Evolutionary conservation across 495 filamentous ascomycete species (phyloP), one percentile per base, ranked within the genome.

Genomic region (Podospora comata): DNA sequence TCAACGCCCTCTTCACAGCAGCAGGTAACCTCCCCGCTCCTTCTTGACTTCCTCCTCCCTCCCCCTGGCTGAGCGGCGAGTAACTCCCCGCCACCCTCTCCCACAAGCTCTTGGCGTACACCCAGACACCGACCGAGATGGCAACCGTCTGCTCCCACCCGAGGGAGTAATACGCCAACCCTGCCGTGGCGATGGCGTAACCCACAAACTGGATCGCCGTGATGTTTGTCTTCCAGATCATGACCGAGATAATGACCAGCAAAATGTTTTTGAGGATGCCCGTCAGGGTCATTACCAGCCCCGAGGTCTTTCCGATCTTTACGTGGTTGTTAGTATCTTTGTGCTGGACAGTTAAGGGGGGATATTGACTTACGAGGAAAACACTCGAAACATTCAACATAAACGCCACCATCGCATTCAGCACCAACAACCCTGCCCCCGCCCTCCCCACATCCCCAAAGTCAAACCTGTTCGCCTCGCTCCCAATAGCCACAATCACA

Each of bases 191-290:
- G 68, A 91, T 84, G 68, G 73, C 72, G 80, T 92, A 92, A 57
- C 90, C 90, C 64, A 89, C 70, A 64, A 85, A 79, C 72, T 93
- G 90, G 44, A 91, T 74, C 1, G 72, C 65, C 4, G 84, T 79
- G 67, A 92, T 82, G 20, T 80, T 78, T 26, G 89, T 90, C 63
- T 83, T 79, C 86, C 89, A 92, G 75, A 92, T 84, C 53, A 89
- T 64, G 70, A 91, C 85, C 18, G 87, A 88, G 26, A 82, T 81
- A 32, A 84, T 72, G 65, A 92, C 88, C 28, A 93, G 84, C 48
- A 92, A 79, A 71, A 92, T 91, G 75, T 91, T 90, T 74, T 92
- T 92, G 64, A 92, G 85, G 67, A 92, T 88, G 62, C 91, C 90
- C 57, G 86, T 89, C 20, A 93, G 88, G 7, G 89, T 90, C 76